These are phyloP conservation scores for Coriaria nepalensis DNA, from an alignment of 306 rosid species.

Conservation along the genomic window DNA sequence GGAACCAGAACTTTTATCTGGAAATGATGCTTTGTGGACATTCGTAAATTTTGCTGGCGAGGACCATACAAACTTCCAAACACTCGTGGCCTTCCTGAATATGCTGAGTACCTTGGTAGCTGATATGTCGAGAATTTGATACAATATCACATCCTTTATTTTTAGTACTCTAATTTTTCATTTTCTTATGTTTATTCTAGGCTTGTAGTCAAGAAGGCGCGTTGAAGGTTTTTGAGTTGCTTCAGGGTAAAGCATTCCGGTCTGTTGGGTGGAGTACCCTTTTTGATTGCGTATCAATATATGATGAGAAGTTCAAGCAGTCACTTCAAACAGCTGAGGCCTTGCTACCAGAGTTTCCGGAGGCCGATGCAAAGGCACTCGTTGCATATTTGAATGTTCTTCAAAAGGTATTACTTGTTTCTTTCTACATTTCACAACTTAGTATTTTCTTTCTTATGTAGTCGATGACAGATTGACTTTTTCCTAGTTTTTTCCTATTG, in stretches of 20 bases:
- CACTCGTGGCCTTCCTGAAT: constrained; percentile 88
- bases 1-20: constrained; percentile 87
- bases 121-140: constrained; percentile 7
- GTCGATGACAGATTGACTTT: constrained; percentile 4
- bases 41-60: constrained; percentile 98
- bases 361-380: constrained; percentile 96
- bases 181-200: constrained; percentile 27
- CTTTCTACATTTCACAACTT: constrained; percentile 1
- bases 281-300: constrained; percentile 85
- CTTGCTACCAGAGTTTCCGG: constrained; percentile 72
- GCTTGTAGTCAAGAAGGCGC: constrained; percentile 94
- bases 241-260: constrained; percentile 87
- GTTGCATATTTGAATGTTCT: constrained; percentile 86
- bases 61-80: constrained; percentile 88
- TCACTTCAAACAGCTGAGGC: constrained; percentile 83
- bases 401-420: constrained; percentile 44
- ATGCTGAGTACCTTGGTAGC: constrained; percentile 91
- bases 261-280: constrained; percentile 98
- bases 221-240: constrained; percentile 82
- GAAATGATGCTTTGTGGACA: constrained; percentile 91
- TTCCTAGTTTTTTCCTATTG: neutral
- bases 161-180: neutral
- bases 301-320: constrained; percentile 88
- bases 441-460: neutral
- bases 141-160: neutral